Base-by-base conservation (phyloP, 805 yeast species). In the Spathaspora arborariae region DNA sequence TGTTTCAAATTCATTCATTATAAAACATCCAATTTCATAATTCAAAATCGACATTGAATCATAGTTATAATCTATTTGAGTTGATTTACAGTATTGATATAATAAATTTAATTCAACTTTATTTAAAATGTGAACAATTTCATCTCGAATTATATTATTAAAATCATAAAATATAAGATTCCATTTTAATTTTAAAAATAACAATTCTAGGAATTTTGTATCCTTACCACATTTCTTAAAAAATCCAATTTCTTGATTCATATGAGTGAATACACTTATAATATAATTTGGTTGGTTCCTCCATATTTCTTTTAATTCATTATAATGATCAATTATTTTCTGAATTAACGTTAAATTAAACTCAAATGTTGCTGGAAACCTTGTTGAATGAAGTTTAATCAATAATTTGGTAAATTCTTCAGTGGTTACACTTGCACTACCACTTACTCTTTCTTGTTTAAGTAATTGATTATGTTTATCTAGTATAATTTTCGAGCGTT, bases 101-200 rank as follows among this genome's bases (percentile, higher is more conserved):
- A 64, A 27, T 22, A 53, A 41, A 5, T 36, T 34, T 2, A 62
- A 45, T 39, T 59, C 56, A n/a, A 44, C 43, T 0, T 44, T 39
- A 34, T 52, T 41, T 4, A 62, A 21, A 68, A 36, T 36, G 20
- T 11, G 0, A 65, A 61, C n/a, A 68, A 48, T 5, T n/a, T 60
- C 50, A 2, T 46, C 45, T 6, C 47, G 40, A 6, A 67, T 47
- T 2, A 60, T 48, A 3, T 39, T 38, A 21, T 51, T 55, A 37
- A 67, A 60, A 39, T 65, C 62, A 2, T 44, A 45, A 39, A 70
- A 65, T 1, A 71, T 51, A 41, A 60, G 53, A 13, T 36, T 46
- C 74, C 74, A 70, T 22, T 54, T 57, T 21, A 70, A 50, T 36
- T 59, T 56, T 15, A 36, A 21, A 7, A 55, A 36, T 15, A 68